Evolutionary conservation across 768 basidiomycete genomes (phyloP).

Genomic region (Tulasnella sp.): DNA sequence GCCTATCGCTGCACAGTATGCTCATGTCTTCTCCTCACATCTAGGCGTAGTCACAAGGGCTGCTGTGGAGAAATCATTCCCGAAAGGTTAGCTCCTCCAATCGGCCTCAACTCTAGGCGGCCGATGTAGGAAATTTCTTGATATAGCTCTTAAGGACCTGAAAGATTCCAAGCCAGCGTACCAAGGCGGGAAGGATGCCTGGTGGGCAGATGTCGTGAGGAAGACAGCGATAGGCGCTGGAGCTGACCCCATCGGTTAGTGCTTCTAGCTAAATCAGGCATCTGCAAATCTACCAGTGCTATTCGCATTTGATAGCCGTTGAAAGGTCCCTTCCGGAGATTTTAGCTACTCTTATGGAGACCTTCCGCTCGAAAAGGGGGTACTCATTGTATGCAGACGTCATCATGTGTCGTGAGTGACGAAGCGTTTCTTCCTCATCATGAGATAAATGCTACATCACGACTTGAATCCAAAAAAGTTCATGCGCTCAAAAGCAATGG

Average conservation of each 20-base stretch:
- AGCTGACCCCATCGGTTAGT: constrained; percentile 44
- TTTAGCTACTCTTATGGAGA: constrained; percentile 45
- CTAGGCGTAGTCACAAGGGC: constrained; percentile 48
- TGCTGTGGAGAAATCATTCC: constrained; percentile 47
- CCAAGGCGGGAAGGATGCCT: constrained; percentile 31
- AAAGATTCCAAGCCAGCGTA: constrained; percentile 54
- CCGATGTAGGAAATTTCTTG: neutral
- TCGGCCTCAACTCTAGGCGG: neutral
- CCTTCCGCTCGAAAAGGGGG: constrained; percentile 61
- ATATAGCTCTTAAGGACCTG: constrained; percentile 33
- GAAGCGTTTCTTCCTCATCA: neutral
- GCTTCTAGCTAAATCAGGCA: neutral
- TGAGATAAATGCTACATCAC: neutral
- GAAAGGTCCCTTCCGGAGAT: constrained; percentile 44
- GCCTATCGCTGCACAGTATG: constrained; percentile 57
- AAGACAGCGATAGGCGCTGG: constrained; percentile 67
- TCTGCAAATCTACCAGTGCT: neutral
- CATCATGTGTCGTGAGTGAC: constrained; percentile 35
- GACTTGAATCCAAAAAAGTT: neutral
- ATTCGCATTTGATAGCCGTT: constrained; percentile 34
- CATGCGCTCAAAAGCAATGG: constrained; percentile 16
- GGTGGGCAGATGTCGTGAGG: constrained; percentile 73
- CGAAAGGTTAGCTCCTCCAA: constrained; percentile 16
- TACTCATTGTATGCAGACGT: constrained; percentile 51
- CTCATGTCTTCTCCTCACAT: constrained; percentile 53